Percentiles rank a stretch among this genome's conserved stretches.
phyloP scores from a whole-genome alignment of 192 early-diverging fungal genomes.

The Spinellus fusiger region DNA sequence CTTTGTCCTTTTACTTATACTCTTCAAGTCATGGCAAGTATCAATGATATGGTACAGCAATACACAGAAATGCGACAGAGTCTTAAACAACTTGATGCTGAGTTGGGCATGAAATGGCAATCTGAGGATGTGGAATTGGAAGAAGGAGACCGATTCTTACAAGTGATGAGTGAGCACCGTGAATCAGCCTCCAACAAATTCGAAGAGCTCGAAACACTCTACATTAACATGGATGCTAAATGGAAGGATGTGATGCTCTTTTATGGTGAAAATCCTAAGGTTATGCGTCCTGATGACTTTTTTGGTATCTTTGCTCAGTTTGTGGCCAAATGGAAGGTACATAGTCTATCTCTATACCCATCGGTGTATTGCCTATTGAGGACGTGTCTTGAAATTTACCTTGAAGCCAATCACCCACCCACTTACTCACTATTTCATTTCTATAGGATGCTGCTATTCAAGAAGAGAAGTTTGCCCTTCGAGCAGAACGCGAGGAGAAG shows the following conservation, averaged over 20 bases:
- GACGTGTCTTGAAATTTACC: neutral
- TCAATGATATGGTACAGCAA: conserved; percentile 31
- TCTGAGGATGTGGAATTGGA: conserved; percentile 34
- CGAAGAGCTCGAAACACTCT: conserved; percentile 48
- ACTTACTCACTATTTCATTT: neutral
- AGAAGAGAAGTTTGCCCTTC: conserved; percentile 19
- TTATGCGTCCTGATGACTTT: conserved; percentile 73
- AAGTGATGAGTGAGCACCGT: conserved; percentile 57
- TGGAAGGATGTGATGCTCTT: conserved; percentile 63
- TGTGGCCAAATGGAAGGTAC: conserved; percentile 55
- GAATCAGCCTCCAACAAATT: conserved; percentile 54
- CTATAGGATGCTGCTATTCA: conserved; percentile 10
- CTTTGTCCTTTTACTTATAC: neutral
- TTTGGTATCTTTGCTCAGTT: conserved; percentile 76
- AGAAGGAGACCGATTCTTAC: conserved; percentile 57
- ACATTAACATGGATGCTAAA: conserved; percentile 59
- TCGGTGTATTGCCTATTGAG: neutral
- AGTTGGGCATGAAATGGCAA: conserved; percentile 33
- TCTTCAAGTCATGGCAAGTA: conserved; percentile 16
- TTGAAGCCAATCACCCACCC: no score
- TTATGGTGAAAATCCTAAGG: conserved; percentile 66
- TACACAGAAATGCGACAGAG: conserved; percentile 25
- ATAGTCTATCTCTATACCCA: neutral
- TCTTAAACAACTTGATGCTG: conserved; percentile 39
- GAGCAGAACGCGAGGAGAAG: conserved; percentile 36